Percentiles rank a stretch among this genome's conserved stretches.
Conservation (phyloP, 2,329 filamentous ascomycete genomes). For the Aureobasidium uvarum region DNA sequence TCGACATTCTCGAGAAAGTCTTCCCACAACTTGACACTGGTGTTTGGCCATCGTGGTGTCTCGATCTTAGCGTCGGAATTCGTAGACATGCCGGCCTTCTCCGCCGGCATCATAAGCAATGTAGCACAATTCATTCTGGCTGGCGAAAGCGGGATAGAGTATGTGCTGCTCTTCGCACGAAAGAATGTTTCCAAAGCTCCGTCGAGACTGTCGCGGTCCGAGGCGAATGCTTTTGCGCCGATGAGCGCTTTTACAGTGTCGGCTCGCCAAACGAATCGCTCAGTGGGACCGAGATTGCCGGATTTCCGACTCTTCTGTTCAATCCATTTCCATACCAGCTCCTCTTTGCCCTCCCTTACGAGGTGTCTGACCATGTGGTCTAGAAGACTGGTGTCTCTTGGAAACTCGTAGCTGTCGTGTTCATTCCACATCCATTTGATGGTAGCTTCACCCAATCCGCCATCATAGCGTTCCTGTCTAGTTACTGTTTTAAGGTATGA, state of each 20-base stretch:
- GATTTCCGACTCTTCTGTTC: background rate
- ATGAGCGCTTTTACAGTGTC: background rate
- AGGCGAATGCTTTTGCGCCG: background rate
- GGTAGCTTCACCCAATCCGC: background rate
- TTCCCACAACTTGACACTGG: background rate
- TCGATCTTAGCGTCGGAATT: background rate
- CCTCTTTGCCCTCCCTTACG: background rate
- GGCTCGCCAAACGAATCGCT: background rate
- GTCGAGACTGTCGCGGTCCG: background rate
- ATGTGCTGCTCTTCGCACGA: background rate
- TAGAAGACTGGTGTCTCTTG: background rate
- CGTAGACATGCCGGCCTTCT: background rate
- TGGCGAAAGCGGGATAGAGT: background rate
- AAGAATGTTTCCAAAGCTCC: background rate
- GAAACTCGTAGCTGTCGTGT: background rate
- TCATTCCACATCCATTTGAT: slow-evolving; percentile 15
- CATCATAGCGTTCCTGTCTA: background rate
- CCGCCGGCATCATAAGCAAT: background rate
- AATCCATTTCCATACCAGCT: background rate
- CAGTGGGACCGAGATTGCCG: background rate
- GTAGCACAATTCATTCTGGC: background rate
- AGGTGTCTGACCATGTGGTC: background rate
- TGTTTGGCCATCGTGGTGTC: background rate
- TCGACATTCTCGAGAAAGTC: background rate
- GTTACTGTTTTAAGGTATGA: background rate